Evolutionary conservation across 2,329 filamentous ascomycete genomes (phyloP).

Genomic region (Apiospora marii): DNA sequence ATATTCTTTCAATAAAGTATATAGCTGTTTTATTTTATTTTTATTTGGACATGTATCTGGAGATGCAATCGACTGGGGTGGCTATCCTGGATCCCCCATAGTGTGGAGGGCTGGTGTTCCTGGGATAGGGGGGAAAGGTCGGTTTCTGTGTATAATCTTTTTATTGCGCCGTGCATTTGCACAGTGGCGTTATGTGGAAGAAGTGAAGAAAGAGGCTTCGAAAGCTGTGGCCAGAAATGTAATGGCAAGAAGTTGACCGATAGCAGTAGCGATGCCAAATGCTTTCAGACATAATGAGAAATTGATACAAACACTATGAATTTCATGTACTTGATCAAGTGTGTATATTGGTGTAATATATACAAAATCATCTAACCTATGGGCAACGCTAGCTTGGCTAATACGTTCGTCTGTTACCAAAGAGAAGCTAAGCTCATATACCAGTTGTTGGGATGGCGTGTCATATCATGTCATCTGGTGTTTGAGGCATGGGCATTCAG

Average conservation of each 20-base stretch:
- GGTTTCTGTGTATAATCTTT: neutral
- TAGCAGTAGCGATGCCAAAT: neutral
- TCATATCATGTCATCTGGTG: neutral
- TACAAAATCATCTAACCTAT: neutral
- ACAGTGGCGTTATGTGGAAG: neutral
- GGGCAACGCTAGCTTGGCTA: neutral
- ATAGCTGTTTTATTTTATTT: neutral
- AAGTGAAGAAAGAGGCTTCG: neutral
- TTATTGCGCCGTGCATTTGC: constrained; percentile 4
- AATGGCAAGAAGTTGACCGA: neutral
- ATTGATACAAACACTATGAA: neutral
- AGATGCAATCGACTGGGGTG: neutral
- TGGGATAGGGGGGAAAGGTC: neutral
- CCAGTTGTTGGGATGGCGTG: neutral
- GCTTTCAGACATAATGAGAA: neutral
- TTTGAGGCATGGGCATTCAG: neutral
- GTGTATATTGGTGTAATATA: neutral
- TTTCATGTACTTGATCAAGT: neutral
- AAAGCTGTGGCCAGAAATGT: neutral
- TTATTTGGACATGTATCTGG: neutral
- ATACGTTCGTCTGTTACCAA: neutral
- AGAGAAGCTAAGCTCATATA: no score
- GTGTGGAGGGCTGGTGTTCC: constrained; percentile 10
- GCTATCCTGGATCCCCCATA: neutral
- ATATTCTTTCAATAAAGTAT: neutral